Percentiles rank a stretch among this genome's conserved stretches.
Conservation (phyloP, 192 early-diverging fungal species). For the Lobosporangium transversale region DNA sequence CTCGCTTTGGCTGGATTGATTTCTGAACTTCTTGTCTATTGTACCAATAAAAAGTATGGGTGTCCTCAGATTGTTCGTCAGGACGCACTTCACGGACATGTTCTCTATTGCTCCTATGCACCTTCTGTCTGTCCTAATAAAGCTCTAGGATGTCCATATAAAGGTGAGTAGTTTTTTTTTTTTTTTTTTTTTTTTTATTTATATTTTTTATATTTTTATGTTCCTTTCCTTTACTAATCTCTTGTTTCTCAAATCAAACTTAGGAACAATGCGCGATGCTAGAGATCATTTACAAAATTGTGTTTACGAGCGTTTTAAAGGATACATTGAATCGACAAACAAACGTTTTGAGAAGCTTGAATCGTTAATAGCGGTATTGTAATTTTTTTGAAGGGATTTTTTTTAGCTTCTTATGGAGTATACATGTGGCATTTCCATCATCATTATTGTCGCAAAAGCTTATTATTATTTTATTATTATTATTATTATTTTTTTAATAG, state of each 20-base stretch:
- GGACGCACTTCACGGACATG: conserved; percentile 61
- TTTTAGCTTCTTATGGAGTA: not conserved
- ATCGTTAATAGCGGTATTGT: conserved; percentile 36
- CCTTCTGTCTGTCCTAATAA: conserved; percentile 58
- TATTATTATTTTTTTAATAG: conserved; percentile 11
- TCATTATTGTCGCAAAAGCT: no score
- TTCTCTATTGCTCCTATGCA: conserved; percentile 57
- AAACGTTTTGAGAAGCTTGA: conserved; percentile 51
- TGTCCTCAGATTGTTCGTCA: conserved; percentile 58
- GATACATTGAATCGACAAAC: conserved; percentile 59
- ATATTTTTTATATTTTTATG: not conserved
- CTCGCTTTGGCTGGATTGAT: conserved; percentile 62
- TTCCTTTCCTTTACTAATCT: not conserved
- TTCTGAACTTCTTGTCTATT: conserved; percentile 64
- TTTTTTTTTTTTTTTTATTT: not conserved
- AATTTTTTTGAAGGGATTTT: no score
- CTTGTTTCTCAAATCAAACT: not conserved
- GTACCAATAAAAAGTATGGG: conserved; percentile 61
- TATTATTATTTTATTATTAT: no score
- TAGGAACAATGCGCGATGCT: conserved; percentile 54
- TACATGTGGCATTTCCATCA: no score
- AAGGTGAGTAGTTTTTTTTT: no score
- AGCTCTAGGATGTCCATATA: conserved; percentile 61
- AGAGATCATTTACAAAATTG: conserved; percentile 60
- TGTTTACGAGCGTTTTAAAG: conserved; percentile 61